Percentiles rank a stretch among this genome's conserved stretches.
Conservation (phyloP, 2,329 filamentous ascomycete genomes). For the Alternaria sp. region DNA sequence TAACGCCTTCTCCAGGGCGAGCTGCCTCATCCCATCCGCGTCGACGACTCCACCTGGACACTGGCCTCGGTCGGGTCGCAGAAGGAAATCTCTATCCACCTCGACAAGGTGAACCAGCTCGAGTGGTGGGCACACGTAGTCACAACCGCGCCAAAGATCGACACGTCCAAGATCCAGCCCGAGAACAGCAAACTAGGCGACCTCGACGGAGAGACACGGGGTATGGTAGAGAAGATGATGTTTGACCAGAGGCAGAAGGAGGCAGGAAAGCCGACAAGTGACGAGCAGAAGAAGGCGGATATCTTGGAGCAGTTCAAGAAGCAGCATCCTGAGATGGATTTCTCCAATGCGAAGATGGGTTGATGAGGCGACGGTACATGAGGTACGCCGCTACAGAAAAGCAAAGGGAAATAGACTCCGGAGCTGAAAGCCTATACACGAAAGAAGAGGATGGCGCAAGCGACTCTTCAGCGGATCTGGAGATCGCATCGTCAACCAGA, state of each 20-base stretch:
- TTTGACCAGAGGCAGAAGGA: constrained; percentile 98
- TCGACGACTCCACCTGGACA: constrained; percentile 95
- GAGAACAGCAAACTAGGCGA: constrained; percentile 92
- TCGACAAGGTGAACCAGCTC: constrained; percentile 96
- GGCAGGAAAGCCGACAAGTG: constrained; percentile 83
- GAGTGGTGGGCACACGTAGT: constrained; percentile 98
- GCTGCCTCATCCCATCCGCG: constrained; percentile 78
- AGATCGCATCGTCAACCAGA: neutral
- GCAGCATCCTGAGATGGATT: constrained; percentile 77
- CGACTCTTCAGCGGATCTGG: neutral
- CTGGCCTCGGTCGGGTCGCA: constrained; percentile 70
- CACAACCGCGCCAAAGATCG: constrained; percentile 85
- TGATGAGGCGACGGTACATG: constrained; percentile 25
- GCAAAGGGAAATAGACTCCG: neutral
- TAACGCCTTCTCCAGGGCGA: constrained; percentile 68
- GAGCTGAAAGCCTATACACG: neutral
- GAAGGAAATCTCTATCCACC: constrained; percentile 85
- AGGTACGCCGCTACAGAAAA: neutral
- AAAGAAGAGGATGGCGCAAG: neutral
- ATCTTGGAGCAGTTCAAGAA: constrained; percentile 89
- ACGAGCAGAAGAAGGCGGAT: constrained; percentile 94
- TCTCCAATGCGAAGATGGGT: constrained; percentile 69
- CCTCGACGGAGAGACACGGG: constrained; percentile 90
- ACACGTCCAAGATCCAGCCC: constrained; percentile 92
- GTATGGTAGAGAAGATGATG: constrained; percentile 99